phyloP scores from a whole-genome alignment of 2,329 filamentous ascomycete genomes.

The Penicillium sclerotiorum region DNA sequence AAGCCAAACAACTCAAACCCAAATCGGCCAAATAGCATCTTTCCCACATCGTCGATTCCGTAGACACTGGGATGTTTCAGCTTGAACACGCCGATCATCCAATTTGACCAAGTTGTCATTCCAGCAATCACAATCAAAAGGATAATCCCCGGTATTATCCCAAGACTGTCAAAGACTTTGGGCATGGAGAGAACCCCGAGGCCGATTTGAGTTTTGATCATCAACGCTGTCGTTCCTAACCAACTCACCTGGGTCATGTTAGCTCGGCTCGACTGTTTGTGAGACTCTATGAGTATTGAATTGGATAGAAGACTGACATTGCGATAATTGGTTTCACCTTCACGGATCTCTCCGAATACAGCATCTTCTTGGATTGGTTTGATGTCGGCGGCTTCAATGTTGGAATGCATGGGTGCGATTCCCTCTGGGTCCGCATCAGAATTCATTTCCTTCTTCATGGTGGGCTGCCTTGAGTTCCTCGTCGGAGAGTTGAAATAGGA shows the following conservation, averaged over 20 bases:
- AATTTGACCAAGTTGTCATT: slow-evolving; percentile 12
- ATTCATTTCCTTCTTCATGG: no score
- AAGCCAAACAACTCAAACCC: slow-evolving; percentile 4
- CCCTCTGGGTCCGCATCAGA: no score
- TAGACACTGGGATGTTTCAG: slow-evolving; percentile 5
- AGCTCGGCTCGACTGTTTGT: neutral
- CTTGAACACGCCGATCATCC: slow-evolving; percentile 9
- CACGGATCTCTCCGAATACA: no score
- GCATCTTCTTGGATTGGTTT: no score
- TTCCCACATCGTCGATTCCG: slow-evolving; percentile 10
- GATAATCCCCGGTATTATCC: slow-evolving; percentile 8
- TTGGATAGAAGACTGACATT: no score
- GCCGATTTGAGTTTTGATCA: slow-evolving; percentile 9
- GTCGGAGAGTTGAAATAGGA: no score
- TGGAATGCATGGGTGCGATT: no score
- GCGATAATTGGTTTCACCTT: no score
- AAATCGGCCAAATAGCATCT: slow-evolving; percentile 6
- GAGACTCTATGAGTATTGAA: no score
- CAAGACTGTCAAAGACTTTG: slow-evolving; percentile 5
- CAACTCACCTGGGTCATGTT: slow-evolving; percentile 2
- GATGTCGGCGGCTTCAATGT: no score
- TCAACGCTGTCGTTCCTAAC: slow-evolving; percentile 7
- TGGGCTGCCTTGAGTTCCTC: no score
- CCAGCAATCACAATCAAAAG: slow-evolving; percentile 4
- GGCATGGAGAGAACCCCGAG: slow-evolving; percentile 9